Base-by-base conservation (phyloP, 768 basidiomycete genomes). In the Daedaleopsis sinensis region DNA sequence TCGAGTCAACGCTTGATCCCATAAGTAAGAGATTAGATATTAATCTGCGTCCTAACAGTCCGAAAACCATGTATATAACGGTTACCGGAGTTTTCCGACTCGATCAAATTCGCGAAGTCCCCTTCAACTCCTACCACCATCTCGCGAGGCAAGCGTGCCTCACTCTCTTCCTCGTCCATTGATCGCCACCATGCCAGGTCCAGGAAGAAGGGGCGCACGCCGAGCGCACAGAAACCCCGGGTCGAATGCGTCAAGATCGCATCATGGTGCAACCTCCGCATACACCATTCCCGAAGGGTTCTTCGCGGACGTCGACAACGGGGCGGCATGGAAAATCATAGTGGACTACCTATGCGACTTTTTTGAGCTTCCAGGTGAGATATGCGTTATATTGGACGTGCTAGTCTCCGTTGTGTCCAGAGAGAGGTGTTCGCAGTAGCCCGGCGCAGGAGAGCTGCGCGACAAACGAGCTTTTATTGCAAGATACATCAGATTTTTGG, bases 321-420 rank as follows among this genome's bases (percentile, higher is more conserved):
- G 81, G 1, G 78, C 78, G 15, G 78, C 77, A 10, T 88, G 86
- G 86, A 71, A 74, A 58, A 65, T 70, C 6, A 72, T 83, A 32
- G 81, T 83, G 24, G 69, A 76, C 19, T 68, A 79, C 6, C 72
- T 88, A 0, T 86, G 86, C 65, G 71, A 73, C 5, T 69, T 77
- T 57, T 83, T 86, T 63, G 73, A 82, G 0, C 70, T 88, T 5
- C 87, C 87, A 43, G 85, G 87, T 82, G 48, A 36, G 16, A 9
- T 19, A 48, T 61, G 46, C 43, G 12, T 59, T 35, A 21, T 4
- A 4, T 0, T 15, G 15, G 15, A 43, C 13, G 13, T n/a, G n/a
- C n/a, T n/a, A n/a, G n/a, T n/a, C n/a, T n/a, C n/a, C n/a, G n/a
- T n/a, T n/a, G n/a, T n/a, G n/a, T n/a, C n/a, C n/a, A n/a, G n/a